Conservation (phyloP, 257 asterid species). For the Solanum medicagineum region DNA sequence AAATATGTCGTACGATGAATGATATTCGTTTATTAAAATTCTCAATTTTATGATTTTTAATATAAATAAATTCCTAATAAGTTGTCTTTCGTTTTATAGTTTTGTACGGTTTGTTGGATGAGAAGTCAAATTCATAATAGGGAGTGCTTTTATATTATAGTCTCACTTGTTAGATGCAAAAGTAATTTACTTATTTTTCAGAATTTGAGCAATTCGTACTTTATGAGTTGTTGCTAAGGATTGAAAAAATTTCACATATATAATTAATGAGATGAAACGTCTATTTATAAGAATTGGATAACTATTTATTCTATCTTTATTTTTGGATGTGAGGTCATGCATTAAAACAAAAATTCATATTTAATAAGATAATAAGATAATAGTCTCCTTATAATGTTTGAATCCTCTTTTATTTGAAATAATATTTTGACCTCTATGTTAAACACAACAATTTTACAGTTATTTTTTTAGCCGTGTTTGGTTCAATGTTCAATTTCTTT, state of each 20-base stretch:
- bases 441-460: neutral
- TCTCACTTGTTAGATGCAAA: neutral
- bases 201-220: neutral
- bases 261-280: neutral
- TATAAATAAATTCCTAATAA: neutral
- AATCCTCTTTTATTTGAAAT: neutral
- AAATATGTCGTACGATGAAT: neutral
- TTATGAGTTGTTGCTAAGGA: too few relatives aligned
- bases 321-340: neutral
- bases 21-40: neutral
- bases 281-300: too few relatives aligned
- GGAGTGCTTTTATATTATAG: neutral
- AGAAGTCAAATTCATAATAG: neutral
- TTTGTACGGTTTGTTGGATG: neutral
- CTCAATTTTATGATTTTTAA: neutral
- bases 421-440: fast-evolving
- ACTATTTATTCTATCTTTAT: too few relatives aligned
- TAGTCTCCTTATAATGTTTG: fast-evolving
- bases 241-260: neutral
- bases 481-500: neutral
- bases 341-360: too few relatives aligned
- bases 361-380: fast-evolving
- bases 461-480: neutral
- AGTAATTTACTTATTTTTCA: neutral
- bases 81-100: neutral